Evolutionary conservation across 768 basidiomycete genomes (phyloP), one percentile per base, ranked within the genome.

Genomic region (Fibroporia radiculosa): DNA sequence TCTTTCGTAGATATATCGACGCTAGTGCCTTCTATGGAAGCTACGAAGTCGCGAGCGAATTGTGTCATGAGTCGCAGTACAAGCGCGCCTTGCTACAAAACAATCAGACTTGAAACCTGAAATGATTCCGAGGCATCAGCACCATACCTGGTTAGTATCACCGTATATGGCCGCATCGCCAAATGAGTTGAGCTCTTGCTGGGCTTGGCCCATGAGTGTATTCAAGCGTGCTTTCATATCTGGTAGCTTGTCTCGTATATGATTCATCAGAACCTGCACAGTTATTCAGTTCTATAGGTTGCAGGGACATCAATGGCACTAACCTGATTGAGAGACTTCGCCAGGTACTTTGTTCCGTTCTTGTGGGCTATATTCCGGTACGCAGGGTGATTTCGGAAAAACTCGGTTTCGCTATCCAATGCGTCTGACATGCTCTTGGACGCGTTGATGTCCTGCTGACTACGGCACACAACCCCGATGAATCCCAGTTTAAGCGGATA

Each of bases 201-300:
- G 95, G 6, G 96, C 92, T 67, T 99, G 96, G 13, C 95, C 93
- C 90, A 98, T 98, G 19, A 97, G 68, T 2, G 96, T 99, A 61
- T 98, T 99, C 48, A 99, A 68, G 16, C 93, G 77, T 13, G 96
- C 96, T 64, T 99, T 99, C 96, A 99, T 98, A 64, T 99, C 96
- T 0, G 96, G 96, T 28, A 99, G 74, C 65, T 98, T 99, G 59
- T 99, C 96, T 48, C 96, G 81, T 51, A 99, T 98, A 61, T 99
- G 96, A 61, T 89, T 90, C 77, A 99, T 82, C 49, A 99, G 67
- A 25, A 97, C 92, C 89, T 83, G 45, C 16, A 43, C 20, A 19
- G 20, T 18, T 18, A 27, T 20, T 31, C 27, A 8, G 7, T 20
- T 12, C 12, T 19, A 13, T 40, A 26, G 10, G 14, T 36, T 31